A percentile compares a stretch with the other conserved stretches of the same genome.
Evolutionary conservation across 2,329 filamentous ascomycete genomes (phyloP).

Genomic region (Ploettnerulaceae sp.): DNA sequence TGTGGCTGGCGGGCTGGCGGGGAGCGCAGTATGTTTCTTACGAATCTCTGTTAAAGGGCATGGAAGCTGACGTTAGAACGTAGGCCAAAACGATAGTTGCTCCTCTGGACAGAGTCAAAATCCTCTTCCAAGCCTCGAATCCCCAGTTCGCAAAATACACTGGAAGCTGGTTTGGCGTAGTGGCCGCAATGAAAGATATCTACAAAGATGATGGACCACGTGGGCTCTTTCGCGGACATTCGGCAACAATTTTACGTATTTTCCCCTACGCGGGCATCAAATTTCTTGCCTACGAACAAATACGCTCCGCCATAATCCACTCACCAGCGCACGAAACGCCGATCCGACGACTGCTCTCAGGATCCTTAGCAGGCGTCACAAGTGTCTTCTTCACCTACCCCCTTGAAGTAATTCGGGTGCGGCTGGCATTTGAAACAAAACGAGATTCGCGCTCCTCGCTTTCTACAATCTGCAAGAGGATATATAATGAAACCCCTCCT

Average conservation of each 20-base stretch:
- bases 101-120: slow-evolving; percentile 95
- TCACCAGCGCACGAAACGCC: slow-evolving; percentile 71
- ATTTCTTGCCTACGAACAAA: slow-evolving; percentile 96
- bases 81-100: slow-evolving; percentile 95
- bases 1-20: slow-evolving; percentile 82
- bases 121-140: slow-evolving; percentile 93
- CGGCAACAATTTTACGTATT: slow-evolving; percentile 86
- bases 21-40: slow-evolving; percentile 66
- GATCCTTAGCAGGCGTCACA: slow-evolving; percentile 74
- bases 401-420: slow-evolving; percentile 85
- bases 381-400: slow-evolving; percentile 97
- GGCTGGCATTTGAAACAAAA: slow-evolving; percentile 91
- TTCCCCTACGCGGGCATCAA: slow-evolving; percentile 98
- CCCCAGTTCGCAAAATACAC: slow-evolving; percentile 92
- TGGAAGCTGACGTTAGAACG: slow-evolving; percentile 13
- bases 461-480: slow-evolving; percentile 72
- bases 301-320: slow-evolving; percentile 73
- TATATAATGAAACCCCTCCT: slow-evolving; percentile 70
- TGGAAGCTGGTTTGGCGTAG: slow-evolving; percentile 79
- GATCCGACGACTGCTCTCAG: slow-evolving; percentile 67
- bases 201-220: slow-evolving; percentile 65
- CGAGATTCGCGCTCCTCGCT: slow-evolving; percentile 65
- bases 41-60: slow-evolving; percentile 2
- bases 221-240: slow-evolving; percentile 90
- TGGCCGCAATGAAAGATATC: slow-evolving; percentile 79